Evolutionary conservation across 2,329 filamentous ascomycete genomes (phyloP).

Genomic region (Zymoseptoria tritici): DNA sequence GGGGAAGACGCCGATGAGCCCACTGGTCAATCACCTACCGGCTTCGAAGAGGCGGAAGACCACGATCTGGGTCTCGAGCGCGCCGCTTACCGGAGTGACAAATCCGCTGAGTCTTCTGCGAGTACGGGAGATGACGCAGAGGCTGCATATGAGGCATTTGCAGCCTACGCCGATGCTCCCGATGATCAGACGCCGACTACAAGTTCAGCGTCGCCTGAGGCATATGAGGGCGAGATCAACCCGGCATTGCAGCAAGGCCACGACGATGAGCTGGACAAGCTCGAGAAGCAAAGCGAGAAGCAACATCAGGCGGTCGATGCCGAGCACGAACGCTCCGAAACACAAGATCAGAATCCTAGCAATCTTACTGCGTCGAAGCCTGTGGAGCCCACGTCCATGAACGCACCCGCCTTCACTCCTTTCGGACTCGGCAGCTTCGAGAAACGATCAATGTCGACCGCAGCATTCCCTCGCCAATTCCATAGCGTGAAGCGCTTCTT

Average conservation of each 20-base stretch:
- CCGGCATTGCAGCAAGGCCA: conserved; percentile 60
- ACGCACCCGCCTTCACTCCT: neutral
- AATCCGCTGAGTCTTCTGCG: neutral
- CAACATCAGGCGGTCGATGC: conserved; percentile 21
- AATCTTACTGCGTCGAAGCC: neutral
- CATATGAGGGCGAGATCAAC: neutral
- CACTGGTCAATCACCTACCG: neutral
- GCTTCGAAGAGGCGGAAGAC: conserved; percentile 9
- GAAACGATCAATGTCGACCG: neutral
- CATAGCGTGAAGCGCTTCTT: conserved; percentile 1
- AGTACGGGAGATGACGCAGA: neutral
- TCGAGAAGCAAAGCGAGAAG: conserved; percentile 42
- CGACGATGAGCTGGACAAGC: conserved; percentile 43
- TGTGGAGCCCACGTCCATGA: neutral
- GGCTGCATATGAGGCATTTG: neutral
- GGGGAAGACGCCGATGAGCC: conserved; percentile 4
- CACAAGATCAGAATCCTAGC: neutral
- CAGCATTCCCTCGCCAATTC: neutral
- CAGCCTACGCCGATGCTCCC: neutral
- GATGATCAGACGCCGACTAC: neutral
- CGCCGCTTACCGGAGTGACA: neutral
- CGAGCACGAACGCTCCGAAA: conserved; percentile 29
- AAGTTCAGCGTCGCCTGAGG: neutral
- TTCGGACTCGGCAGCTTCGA: neutral
- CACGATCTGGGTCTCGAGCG: conserved; percentile 9